Evolutionary conservation across 345 rosid genomes (phyloP).

Genomic region (Limnanthes douglasii): DNA sequence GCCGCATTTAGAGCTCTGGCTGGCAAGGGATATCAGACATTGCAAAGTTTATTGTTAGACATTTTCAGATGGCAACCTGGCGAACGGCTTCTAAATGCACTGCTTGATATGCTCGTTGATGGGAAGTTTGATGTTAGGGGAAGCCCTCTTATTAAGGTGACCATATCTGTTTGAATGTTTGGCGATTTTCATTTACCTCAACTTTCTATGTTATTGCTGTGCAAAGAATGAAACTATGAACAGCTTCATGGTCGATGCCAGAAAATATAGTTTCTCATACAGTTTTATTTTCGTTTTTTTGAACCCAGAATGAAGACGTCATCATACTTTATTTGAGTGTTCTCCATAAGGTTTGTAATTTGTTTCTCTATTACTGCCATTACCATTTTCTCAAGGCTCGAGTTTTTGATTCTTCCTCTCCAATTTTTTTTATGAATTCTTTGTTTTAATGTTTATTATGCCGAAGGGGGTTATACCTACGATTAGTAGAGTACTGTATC

Average conservation of each 20-base stretch:
- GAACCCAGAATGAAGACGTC: slow-evolving; percentile 88
- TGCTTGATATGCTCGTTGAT: slow-evolving; percentile 98
- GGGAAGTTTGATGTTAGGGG: slow-evolving; percentile 64
- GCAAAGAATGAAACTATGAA: no score
- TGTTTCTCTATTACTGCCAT: no score
- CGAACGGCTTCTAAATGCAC: slow-evolving; percentile 63
- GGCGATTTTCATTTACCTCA: slow-evolving; percentile 1
- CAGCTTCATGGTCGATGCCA: not conserved
- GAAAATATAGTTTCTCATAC: slow-evolving; percentile 12
- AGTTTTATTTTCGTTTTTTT: slow-evolving; percentile 9
- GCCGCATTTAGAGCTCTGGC: slow-evolving; percentile 78
- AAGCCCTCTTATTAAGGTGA: slow-evolving; percentile 61
- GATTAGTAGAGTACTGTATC: slow-evolving; percentile 10
- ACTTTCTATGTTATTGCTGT: not conserved
- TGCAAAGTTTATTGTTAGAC: slow-evolving; percentile 80
- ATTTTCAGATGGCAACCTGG: slow-evolving; percentile 72
- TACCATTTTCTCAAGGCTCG: no score
- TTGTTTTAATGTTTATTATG: no score
- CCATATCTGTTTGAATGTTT: slow-evolving; percentile 4
- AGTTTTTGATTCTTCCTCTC: slow-evolving; percentile 7
- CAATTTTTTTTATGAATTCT: slow-evolving; percentile 3
- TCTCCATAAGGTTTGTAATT: slow-evolving; percentile 81
- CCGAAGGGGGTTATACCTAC: no score
- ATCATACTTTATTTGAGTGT: slow-evolving; percentile 73
- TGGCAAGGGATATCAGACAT: slow-evolving; percentile 85